Evolutionary conservation across 352 stramenopile genomes (phyloP).

Genomic region (Pythium monospermum): DNA sequence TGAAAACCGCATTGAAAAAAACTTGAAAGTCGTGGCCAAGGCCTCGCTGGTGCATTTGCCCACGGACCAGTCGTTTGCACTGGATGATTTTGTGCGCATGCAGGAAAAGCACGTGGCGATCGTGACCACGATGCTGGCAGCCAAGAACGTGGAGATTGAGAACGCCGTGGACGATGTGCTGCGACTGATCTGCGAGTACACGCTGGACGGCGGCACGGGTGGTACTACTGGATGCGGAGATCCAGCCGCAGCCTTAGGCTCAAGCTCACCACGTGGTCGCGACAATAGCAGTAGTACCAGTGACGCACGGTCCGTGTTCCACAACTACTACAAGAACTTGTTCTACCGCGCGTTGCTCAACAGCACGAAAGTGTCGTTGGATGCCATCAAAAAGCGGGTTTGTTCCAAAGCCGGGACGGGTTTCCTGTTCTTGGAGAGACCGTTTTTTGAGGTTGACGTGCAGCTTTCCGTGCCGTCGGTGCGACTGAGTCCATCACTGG

Average conservation of each 20-base stretch:
- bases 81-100: slow-evolving; percentile 83
- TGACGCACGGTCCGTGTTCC: slow-evolving; percentile 44
- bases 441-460: slow-evolving; percentile 87
- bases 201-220: slow-evolving; percentile 39
- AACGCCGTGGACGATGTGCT: slow-evolving; percentile 83
- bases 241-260: too few species aligned
- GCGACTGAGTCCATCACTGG: slow-evolving; percentile 67
- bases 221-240: too few species aligned
- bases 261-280: too few species aligned
- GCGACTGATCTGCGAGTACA: slow-evolving; percentile 59
- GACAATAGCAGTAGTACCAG: slow-evolving; percentile 24
- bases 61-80: slow-evolving; percentile 75
- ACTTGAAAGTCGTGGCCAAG: slow-evolving; percentile 75
- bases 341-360: slow-evolving; percentile 81
- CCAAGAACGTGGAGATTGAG: slow-evolving; percentile 85
- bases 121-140: slow-evolving; percentile 52
- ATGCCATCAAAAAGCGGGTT: slow-evolving; percentile 79
- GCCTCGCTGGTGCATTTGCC: slow-evolving; percentile 74
- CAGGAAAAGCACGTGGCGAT: slow-evolving; percentile 71
- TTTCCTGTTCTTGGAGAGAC: slow-evolving; percentile 77
- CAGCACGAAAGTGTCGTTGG: slow-evolving; percentile 72
- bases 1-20: slow-evolving; percentile 83
- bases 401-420: slow-evolving; percentile 74
- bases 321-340: slow-evolving; percentile 72
- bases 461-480: slow-evolving; percentile 76